Evolutionary conservation across 768 basidiomycete genomes (phyloP).

Genomic region (Grammothele lineata): DNA sequence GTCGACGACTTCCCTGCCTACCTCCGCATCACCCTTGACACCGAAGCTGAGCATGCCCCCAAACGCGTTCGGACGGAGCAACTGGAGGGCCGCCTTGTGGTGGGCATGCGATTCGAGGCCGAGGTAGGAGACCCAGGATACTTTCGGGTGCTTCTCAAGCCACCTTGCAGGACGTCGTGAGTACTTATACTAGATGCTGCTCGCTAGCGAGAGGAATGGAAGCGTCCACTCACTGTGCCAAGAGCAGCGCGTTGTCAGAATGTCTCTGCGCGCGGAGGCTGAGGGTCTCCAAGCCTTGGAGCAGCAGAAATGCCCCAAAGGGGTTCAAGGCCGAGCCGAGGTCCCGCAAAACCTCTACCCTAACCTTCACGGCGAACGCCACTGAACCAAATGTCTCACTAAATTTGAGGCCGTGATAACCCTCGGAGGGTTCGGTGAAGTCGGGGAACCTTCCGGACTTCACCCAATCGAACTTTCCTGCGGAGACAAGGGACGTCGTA

Average conservation of each 20-base stretch:
- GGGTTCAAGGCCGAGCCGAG: constrained; percentile 64
- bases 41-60: constrained; percentile 82
- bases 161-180: constrained; percentile 27
- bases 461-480: constrained; percentile 72
- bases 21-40: constrained; percentile 46
- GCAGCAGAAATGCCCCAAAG: constrained; percentile 67
- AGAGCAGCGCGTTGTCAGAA: constrained; percentile 60
- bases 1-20: constrained; percentile 63
- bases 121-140: constrained; percentile 77
- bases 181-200: no score
- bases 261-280: constrained; percentile 69
- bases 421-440: constrained; percentile 71
- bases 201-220: background rate
- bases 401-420: constrained; percentile 70
- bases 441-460: constrained; percentile 65
- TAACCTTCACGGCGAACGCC: constrained; percentile 65
- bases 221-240: constrained; percentile 44
- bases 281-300: constrained; percentile 80
- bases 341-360: constrained; percentile 61
- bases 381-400: constrained; percentile 60
- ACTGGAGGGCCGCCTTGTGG: constrained; percentile 51
- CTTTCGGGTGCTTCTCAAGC: constrained; percentile 59
- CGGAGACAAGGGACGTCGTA: background rate
- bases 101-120: constrained; percentile 62
- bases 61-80: constrained; percentile 52